Evolutionary conservation across 805 yeast genomes (phyloP).

Genomic region (Candida silvicultrix): DNA sequence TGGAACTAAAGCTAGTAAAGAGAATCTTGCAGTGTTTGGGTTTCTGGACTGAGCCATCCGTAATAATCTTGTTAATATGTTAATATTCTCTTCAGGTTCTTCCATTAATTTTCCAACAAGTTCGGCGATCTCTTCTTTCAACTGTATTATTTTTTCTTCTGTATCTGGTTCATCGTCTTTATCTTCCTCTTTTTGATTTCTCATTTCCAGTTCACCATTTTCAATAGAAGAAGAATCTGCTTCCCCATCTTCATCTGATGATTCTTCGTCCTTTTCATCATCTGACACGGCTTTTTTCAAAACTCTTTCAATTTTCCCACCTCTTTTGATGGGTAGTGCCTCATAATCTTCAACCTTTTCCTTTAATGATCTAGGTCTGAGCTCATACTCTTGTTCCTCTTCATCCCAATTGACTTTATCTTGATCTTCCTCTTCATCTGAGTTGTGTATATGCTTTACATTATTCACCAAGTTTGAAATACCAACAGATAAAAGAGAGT

Average conservation of each 20-base stretch:
- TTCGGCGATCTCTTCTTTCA: constrained; percentile 81
- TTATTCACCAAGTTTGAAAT: constrained; percentile 16
- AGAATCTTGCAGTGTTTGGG: constrained; percentile 58
- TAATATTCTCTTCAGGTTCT: constrained; percentile 82
- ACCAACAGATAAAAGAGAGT: constrained; percentile 16
- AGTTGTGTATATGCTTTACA: constrained; percentile 2
- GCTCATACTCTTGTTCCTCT: constrained; percentile 79
- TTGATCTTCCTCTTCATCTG: too few species aligned
- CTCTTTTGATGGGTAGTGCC: constrained; percentile 74
- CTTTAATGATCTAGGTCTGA: constrained; percentile 53
- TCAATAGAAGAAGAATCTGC: constrained; percentile 12
- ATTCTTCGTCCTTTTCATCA: constrained; percentile 10
- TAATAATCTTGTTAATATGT: constrained; percentile 57
- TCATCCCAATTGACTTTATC: too few species aligned
- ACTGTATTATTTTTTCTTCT: constrained; percentile 46
- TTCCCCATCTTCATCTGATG: constrained; percentile 21
- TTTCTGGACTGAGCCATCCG: constrained; percentile 66
- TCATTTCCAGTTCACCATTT: constrained; percentile 21
- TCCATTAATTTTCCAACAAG: constrained; percentile 73
- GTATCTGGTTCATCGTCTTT: constrained; percentile 28
- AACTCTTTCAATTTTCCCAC: constrained; percentile 71
- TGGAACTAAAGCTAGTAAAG: constrained; percentile 75
- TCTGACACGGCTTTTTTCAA: constrained; percentile 27
- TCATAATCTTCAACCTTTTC: constrained; percentile 45
- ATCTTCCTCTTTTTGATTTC: not conserved